phyloP scores from a whole-genome alignment of 2,329 filamentous ascomycete species.

The Xylaria sp. region DNA sequence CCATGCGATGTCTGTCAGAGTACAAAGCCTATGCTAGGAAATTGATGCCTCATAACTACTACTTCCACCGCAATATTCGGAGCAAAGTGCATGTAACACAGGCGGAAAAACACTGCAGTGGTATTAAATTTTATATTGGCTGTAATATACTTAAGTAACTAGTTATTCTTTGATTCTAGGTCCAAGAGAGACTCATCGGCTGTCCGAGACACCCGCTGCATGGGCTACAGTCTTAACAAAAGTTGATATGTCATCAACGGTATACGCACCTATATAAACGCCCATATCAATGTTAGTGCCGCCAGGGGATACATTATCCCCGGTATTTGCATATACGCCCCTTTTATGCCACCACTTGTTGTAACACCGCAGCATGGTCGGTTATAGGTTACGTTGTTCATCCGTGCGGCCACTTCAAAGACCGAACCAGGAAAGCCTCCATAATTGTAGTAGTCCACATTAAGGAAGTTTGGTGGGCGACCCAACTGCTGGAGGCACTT shows the following conservation, averaged over 20 bases:
- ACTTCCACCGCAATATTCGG: no score
- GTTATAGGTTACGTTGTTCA: constrained; percentile 79
- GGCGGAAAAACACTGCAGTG: not conserved
- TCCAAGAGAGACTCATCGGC: not conserved
- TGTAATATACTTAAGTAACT: not conserved
- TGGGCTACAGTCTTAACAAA: not conserved
- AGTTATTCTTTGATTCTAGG: not conserved
- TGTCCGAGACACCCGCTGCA: not conserved
- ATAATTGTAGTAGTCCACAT: constrained; percentile 87
- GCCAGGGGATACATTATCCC: constrained; percentile 34
- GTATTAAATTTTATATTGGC: not conserved
- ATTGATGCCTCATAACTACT: no score
- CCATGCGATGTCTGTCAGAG: no score
- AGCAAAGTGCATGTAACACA: no score
- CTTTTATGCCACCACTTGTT: constrained; percentile 37
- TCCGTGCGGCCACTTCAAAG: constrained; percentile 76
- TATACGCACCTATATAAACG: constrained; percentile 34
- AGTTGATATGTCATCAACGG: not conserved
- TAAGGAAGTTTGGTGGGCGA: constrained; percentile 78
- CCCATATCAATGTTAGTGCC: constrained; percentile 37
- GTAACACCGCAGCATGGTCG: constrained; percentile 66
- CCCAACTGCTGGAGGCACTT: constrained; percentile 73
- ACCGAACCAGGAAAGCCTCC: constrained; percentile 75
- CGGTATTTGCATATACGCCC: not conserved
- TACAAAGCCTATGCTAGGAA: no score